These are phyloP conservation scores for Alternaria ventricosa DNA, from an alignment of 2,329 filamentous ascomycete species.

Conservation along the genomic window DNA sequence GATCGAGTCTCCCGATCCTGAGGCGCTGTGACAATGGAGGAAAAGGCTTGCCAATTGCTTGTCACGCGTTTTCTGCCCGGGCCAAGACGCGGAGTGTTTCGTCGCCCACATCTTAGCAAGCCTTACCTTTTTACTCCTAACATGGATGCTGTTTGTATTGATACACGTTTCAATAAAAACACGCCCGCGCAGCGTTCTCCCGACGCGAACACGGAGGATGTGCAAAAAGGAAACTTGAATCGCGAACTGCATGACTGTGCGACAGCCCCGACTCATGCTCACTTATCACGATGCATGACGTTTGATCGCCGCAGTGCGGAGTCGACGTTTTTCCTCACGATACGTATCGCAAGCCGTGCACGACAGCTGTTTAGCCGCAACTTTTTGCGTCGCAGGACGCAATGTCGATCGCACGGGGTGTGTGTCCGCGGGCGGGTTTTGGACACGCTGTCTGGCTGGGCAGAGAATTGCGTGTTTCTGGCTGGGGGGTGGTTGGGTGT, in stretches of 20 bases:
- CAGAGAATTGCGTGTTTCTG: background rate
- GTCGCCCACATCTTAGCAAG: background rate
- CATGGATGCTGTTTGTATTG: background rate
- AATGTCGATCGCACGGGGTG: constrained; percentile 1
- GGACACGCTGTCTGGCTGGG: background rate
- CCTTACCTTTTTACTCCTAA: background rate
- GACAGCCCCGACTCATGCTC: background rate
- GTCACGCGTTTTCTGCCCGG: background rate
- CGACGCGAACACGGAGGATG: background rate
- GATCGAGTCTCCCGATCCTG: background rate
- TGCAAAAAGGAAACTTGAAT: background rate
- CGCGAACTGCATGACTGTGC: background rate
- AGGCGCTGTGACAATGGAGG: background rate
- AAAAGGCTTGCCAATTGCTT: background rate
- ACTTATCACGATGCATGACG: background rate
- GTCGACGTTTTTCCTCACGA: background rate
- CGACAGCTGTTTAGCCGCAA: background rate
- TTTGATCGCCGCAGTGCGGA: background rate
- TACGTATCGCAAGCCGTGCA: background rate
- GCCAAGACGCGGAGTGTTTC: constrained; percentile 1
- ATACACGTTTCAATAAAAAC: background rate
- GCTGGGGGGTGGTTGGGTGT: background rate
- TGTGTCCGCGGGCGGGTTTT: background rate
- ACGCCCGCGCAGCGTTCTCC: background rate
- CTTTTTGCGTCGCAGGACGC: constrained; percentile 1